Percentiles rank a stretch among this genome's conserved stretches.
phyloP scores from a whole-genome alignment of 805 yeast species.

The Zygoascus tannicola region DNA sequence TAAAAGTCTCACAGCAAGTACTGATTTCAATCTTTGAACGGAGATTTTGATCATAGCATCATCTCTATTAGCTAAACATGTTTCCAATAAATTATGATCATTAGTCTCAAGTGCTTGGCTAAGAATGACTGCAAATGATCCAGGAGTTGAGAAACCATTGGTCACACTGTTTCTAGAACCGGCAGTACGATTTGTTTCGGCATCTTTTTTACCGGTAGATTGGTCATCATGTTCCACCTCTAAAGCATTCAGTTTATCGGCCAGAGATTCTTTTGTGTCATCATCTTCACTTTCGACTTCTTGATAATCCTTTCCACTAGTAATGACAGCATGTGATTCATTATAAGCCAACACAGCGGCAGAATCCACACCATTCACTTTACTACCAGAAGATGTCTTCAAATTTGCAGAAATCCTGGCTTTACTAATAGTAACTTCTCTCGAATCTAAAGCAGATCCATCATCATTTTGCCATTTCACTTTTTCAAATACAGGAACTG shows the following conservation, averaged over 20 bases:
- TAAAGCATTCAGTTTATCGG: constrained; percentile 32
- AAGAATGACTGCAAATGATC: constrained; percentile 74
- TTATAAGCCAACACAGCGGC: constrained; percentile 35
- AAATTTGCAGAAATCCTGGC: constrained; percentile 2
- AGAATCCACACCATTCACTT: constrained; percentile 26
- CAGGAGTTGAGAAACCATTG: constrained; percentile 47
- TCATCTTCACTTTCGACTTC: constrained; percentile 24
- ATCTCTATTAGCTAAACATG: constrained; percentile 54
- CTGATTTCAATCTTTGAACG: constrained; percentile 43
- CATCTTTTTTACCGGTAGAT: constrained; percentile 2
- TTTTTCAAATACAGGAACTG: constrained; percentile 26
- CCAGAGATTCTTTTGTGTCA: constrained; percentile 33
- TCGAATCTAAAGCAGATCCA: background rate
- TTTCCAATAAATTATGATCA: constrained; percentile 78
- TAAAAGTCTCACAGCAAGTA: constrained; percentile 36
- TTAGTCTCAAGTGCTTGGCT: constrained; percentile 82
- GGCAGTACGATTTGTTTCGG: constrained; percentile 16
- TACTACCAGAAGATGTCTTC: constrained; percentile 2
- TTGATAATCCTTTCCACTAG: constrained; percentile 29
- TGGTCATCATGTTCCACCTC: constrained; percentile 19
- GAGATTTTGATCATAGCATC: constrained; percentile 45
- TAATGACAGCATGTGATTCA: constrained; percentile 27
- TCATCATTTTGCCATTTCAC: constrained; percentile 12
- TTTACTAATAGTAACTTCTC: constrained; percentile 6
- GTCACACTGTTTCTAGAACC: constrained; percentile 19